Conservation (phyloP, 225 moss, liverwort and hornwort species). For the Takakia lepidozioides region DNA sequence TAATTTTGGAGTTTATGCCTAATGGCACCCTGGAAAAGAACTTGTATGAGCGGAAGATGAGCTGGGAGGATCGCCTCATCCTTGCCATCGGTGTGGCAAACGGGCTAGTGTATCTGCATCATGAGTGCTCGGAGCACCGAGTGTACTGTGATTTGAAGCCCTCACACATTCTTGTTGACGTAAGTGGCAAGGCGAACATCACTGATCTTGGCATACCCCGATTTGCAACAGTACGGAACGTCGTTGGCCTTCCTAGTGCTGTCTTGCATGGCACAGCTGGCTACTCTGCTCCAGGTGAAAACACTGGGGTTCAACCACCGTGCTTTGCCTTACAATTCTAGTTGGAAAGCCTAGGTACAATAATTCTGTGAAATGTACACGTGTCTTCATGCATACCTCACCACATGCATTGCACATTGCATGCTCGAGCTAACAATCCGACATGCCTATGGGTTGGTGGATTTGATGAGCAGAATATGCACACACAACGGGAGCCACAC, state of each 20-base stretch:
- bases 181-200: background rate
- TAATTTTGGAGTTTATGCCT: background rate
- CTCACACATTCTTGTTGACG: background rate
- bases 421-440: background rate
- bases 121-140: background rate
- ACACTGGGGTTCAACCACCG: no score
- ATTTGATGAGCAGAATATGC: background rate
- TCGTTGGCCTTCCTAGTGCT: no score
- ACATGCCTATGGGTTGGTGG: background rate
- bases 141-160: background rate
- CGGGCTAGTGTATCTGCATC: background rate
- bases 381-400: no score
- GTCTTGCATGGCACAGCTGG: background rate
- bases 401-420: no score
- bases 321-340: no score
- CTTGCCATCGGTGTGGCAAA: background rate
- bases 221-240: no score
- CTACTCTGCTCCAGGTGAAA: conserved; percentile 1
- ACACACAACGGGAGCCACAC: background rate
- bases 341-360: no score
- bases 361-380: no score
- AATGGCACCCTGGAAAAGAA: background rate
- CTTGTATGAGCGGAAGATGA: background rate
- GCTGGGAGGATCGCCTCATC: background rate
- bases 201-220: background rate